Evolutionary conservation across 2,329 filamentous ascomycete species (phyloP).

Genomic region (Apiospora aurea): DNA sequence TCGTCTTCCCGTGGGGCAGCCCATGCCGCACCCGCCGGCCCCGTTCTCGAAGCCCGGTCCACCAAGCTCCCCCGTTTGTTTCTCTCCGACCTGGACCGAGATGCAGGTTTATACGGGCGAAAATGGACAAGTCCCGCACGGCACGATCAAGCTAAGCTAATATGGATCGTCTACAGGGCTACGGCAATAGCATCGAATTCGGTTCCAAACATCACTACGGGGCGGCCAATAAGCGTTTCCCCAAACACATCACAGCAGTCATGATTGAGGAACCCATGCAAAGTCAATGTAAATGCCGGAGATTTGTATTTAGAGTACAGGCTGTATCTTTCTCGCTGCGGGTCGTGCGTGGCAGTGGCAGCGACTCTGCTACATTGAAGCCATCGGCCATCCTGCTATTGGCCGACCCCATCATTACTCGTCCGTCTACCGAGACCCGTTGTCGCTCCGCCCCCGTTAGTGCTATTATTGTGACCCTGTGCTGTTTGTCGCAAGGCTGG

Average conservation of each 20-base stretch:
- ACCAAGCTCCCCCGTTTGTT: too few relatives aligned
- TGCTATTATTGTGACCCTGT: not conserved
- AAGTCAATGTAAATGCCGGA: slow-evolving; percentile 9
- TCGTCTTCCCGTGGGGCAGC: too few relatives aligned
- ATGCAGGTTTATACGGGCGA: too few relatives aligned
- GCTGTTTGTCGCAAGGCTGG: not conserved
- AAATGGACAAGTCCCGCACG: too few relatives aligned
- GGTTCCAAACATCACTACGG: too few relatives aligned
- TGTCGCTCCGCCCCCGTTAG: not conserved
- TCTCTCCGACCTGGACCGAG: too few relatives aligned
- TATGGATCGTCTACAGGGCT: too few relatives aligned
- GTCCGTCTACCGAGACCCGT: not conserved
- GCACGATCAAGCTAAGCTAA: too few relatives aligned
- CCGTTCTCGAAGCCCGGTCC: too few relatives aligned
- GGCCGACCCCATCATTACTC: not conserved
- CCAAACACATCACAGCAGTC: not conserved
- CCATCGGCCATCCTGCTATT: not conserved
- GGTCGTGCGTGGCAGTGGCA: not conserved
- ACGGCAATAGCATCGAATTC: too few relatives aligned
- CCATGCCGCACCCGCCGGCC: too few relatives aligned
- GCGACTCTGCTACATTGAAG: not conserved
- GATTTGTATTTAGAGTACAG: slow-evolving; percentile 17
- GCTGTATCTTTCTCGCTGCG: not conserved
- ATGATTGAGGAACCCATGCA: not conserved
- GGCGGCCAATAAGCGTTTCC: too few relatives aligned